These are phyloP conservation scores for Protomyces inouyei DNA, from an alignment of 1,139 yeast species.

Conservation along the genomic window DNA sequence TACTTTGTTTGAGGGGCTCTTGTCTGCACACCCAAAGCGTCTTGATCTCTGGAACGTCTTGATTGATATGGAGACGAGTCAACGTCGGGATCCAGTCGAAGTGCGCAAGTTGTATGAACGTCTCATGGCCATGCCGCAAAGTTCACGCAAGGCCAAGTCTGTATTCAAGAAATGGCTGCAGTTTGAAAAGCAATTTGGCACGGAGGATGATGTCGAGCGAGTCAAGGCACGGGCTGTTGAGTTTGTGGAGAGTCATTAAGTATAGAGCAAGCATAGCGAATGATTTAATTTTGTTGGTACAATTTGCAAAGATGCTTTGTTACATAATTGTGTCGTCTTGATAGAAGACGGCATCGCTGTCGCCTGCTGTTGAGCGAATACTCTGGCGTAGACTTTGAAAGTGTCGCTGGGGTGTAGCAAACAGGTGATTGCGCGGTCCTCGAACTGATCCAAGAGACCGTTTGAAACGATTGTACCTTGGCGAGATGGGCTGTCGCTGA, in stretches of 20 bases:
- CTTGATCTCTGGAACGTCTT: constrained; percentile 93
- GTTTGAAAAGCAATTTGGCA: constrained; percentile 57
- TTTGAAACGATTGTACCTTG: background rate
- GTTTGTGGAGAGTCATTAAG: constrained; percentile 45
- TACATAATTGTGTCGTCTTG: background rate
- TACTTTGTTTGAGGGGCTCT: constrained; percentile 84
- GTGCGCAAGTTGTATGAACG: constrained; percentile 66
- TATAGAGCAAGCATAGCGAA: background rate
- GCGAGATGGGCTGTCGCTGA: background rate
- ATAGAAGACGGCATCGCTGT: background rate
- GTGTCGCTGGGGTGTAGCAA: background rate
- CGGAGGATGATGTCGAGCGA: constrained; percentile 67
- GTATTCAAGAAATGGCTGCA: constrained; percentile 81
- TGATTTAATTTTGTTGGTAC: background rate
- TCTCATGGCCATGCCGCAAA: constrained; percentile 59
- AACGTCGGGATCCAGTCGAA: constrained; percentile 61
- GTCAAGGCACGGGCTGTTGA: constrained; percentile 91
- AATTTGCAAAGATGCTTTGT: background rate
- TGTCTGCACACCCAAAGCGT: constrained; percentile 86
- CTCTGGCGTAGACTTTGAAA: background rate
- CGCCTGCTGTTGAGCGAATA: background rate
- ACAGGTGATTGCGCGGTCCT: background rate
- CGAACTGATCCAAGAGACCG: background rate
- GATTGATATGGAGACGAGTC: constrained; percentile 78
- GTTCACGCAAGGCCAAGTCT: constrained; percentile 90